Evolutionary conservation across 306 rosid genomes (phyloP).

Genomic region (Lupinus albus): DNA sequence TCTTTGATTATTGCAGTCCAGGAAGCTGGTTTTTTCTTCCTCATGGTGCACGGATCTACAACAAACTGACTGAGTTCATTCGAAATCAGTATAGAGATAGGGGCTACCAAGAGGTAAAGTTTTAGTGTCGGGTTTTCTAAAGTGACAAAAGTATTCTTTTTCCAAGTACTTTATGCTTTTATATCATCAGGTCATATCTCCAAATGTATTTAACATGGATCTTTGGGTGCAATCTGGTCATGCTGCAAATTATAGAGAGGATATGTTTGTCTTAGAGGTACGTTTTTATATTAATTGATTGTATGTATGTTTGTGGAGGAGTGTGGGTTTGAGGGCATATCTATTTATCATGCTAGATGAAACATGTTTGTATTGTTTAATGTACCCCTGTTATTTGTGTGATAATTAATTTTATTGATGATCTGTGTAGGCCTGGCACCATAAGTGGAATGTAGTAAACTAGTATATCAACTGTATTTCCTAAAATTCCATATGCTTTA

Average conservation of each 20-base stretch:
- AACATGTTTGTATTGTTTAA: constrained; percentile 6
- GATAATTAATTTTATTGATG: not conserved
- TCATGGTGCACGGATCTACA: constrained; percentile 80
- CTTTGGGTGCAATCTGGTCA: constrained; percentile 97
- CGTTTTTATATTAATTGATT: not conserved
- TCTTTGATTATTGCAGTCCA: constrained; percentile 62
- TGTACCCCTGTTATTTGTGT: not conserved
- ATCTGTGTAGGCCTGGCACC: not conserved
- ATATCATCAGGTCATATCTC: constrained; percentile 77
- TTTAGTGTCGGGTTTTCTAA: constrained; percentile 34
- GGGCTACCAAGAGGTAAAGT: constrained; percentile 87
- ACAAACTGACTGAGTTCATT: constrained; percentile 75
- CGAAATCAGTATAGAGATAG: constrained; percentile 74
- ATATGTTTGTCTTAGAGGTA: constrained; percentile 94
- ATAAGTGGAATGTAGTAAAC: constrained; percentile 7
- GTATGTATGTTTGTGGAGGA: constrained; percentile 12
- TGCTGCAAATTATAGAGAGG: constrained; percentile 89
- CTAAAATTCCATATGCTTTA: too few relatives aligned
- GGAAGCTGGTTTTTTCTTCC: constrained; percentile 99
- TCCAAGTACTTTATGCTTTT: constrained; percentile 37
- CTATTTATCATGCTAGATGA: constrained; percentile 7
- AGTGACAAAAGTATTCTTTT: constrained; percentile 15
- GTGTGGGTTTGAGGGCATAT: not conserved
- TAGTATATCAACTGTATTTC: not conserved
- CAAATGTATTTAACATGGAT: constrained; percentile 92